phyloP scores from a whole-genome alignment of 306 rosid species.

The Prunus mira region DNA sequence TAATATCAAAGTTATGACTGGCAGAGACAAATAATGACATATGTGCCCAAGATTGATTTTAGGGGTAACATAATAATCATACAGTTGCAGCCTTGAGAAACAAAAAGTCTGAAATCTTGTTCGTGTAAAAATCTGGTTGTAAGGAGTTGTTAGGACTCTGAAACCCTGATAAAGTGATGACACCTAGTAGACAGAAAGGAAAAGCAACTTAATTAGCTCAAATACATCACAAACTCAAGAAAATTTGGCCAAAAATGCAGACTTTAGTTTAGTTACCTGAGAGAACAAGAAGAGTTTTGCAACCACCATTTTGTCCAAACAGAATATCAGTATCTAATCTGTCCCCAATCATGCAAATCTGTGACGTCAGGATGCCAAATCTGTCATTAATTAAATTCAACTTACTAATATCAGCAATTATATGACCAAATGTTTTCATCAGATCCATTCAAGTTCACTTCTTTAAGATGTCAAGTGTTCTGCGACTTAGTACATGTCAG shows the following conservation, averaged over 20 bases:
- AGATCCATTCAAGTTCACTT: neutral
- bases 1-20: neutral
- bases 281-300: constrained; percentile 92
- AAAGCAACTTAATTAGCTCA: neutral
- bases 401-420: neutral
- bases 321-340: constrained; percentile 91
- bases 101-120: constrained; percentile 78
- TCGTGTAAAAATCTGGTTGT: constrained; percentile 87
- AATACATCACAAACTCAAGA: neutral
- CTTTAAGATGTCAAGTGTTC: neutral
- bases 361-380: constrained; percentile 83
- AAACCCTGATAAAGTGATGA: constrained; percentile 61
- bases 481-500: neutral
- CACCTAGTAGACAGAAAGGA: constrained; percentile 33
- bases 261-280: constrained; percentile 36
- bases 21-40: neutral
- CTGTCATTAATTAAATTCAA: constrained; percentile 38
- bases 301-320: constrained; percentile 97
- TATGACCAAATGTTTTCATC: constrained; percentile 5
- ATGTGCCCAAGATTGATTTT: neutral
- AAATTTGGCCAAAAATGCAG: neutral
- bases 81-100: constrained; percentile 70
- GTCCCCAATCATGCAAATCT: constrained; percentile 98
- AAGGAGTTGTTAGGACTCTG: constrained; percentile 70
- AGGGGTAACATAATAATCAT: constrained; percentile 24